A percentile compares a stretch with the other conserved stretches of the same genome.
These are phyloP conservation scores for Yarrowia bubula DNA, from an alignment of 805 yeast genomes.

Conservation along the genomic window DNA sequence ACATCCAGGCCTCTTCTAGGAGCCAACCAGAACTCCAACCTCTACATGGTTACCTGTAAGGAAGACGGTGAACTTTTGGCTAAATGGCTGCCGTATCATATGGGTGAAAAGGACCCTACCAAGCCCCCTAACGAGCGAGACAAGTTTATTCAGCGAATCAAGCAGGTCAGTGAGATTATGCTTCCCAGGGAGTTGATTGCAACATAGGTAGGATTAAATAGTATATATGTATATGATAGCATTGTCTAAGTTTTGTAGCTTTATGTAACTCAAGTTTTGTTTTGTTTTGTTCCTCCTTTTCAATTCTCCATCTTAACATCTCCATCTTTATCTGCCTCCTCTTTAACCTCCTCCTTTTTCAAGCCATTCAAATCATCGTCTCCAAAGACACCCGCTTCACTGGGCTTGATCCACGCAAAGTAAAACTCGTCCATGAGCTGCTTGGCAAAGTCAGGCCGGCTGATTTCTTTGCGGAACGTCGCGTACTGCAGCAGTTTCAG, in stretches of 20 bases:
- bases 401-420: slow-evolving; percentile 40
- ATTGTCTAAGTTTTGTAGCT: neutral
- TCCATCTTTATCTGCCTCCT: slow-evolving; percentile 8
- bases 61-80: slow-evolving; percentile 25
- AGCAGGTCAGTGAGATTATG: slow-evolving; percentile 22
- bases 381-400: slow-evolving; percentile 5
- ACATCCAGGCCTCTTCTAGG: slow-evolving; percentile 19
- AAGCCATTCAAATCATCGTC: slow-evolving; percentile 5
- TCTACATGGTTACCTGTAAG: slow-evolving; percentile 12
- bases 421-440: slow-evolving; percentile 45
- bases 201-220: neutral
- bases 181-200: slow-evolving; percentile 22
- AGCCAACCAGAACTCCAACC: neutral
- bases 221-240: neutral
- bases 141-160: slow-evolving; percentile 24
- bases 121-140: slow-evolving; percentile 26
- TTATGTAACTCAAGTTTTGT: no score
- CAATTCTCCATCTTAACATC: neutral
- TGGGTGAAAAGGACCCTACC: slow-evolving; percentile 26
- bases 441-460: slow-evolving; percentile 44
- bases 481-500: slow-evolving; percentile 54
- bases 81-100: slow-evolving; percentile 24
- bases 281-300: neutral
- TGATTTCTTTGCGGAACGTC: slow-evolving; percentile 42
- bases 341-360: neutral